Evolutionary conservation across 371 early-diverging fungal species (phyloP), one percentile per base, ranked within the genome.

Genomic region (Zancudomyces culisetae): DNA sequence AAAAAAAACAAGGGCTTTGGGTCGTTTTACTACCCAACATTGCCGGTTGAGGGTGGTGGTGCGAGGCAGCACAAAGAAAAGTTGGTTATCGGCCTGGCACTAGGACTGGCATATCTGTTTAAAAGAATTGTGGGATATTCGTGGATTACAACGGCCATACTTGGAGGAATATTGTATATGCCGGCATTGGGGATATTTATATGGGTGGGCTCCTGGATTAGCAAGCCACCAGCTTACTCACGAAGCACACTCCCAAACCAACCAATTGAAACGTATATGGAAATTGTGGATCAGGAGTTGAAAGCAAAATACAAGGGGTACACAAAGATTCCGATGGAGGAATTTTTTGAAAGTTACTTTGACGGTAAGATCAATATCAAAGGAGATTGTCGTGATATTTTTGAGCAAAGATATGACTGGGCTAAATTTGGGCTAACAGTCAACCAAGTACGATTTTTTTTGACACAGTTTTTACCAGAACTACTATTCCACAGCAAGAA

Each of bases 351-450:
- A 62, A 78, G 79, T 56, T 96, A 93, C 75, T 88, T 94, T 75
- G 87, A 85, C 59, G 84, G 80, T 48, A 85, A 90, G 76, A 84
- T 94, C 47, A 91, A 93, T 60, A 70, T 92, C 55, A 85, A 83
- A 56, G 84, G 74, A 53, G 94, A 92, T 66, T 74, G 83, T 56
- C 70, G 92, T 29, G 85, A 85, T 55, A 70, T 83, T 43, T 76
- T 94, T 57, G 96, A 95, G 71, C 71, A 74, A 52, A 83, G 96
- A 57, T 80, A 92, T 70, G 92, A 93, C 69, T 95, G 90, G 91
- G 85, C 89, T 29, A 61, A 75, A 29, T 95, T 95, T 76, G 74
- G 73, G 42, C 80, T 90, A 62, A 85, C 85, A 27, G 43, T 76
- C n/a, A 71, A 78, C 47, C 90, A 89, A 66, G 81, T 79, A 55